Percentiles rank a stretch among this genome's conserved stretches.
These are phyloP conservation scores for Russula sp. DNA, from an alignment of 768 basidiomycete species.

Conservation along the genomic window DNA sequence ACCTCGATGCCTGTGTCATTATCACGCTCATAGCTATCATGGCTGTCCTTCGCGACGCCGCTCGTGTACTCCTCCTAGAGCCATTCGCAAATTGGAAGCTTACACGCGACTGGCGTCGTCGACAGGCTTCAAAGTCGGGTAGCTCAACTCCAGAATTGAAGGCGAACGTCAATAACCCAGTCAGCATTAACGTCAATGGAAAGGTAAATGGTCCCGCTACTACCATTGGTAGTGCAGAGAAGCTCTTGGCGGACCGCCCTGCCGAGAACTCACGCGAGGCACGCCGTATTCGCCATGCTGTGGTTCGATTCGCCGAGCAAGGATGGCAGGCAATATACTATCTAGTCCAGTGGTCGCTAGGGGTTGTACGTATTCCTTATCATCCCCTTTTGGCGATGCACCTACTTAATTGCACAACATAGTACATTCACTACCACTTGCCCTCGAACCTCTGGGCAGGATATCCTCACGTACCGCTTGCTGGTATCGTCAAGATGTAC, in stretches of 20 bases:
- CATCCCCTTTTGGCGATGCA: constrained; percentile 15
- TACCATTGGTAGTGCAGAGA: constrained; percentile 31
- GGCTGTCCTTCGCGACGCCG: constrained; percentile 77
- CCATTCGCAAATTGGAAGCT: constrained; percentile 81
- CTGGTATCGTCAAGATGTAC: constrained; percentile 83
- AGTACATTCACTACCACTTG: constrained; percentile 78
- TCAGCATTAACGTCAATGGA: constrained; percentile 26
- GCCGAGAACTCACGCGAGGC: constrained; percentile 41
- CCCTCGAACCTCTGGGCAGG: constrained; percentile 69
- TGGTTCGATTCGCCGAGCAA: constrained; percentile 91
- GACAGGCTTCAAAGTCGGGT: constrained; percentile 22
- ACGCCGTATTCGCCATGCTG: constrained; percentile 59
- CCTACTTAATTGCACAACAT: constrained; percentile 13
- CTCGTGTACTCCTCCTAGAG: constrained; percentile 67
- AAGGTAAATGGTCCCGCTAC: constrained; percentile 35
- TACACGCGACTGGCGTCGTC: constrained; percentile 41
- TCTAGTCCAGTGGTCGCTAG: constrained; percentile 65
- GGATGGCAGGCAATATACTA: constrained; percentile 88
- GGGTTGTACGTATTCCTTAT: constrained; percentile 59
- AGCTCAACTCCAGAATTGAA: constrained; percentile 22
- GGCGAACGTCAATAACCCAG: constrained; percentile 25
- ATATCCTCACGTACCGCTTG: constrained; percentile 78
- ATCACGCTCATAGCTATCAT: constrained; percentile 79
- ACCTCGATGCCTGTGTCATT: constrained; percentile 71
- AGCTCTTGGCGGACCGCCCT: constrained; percentile 26